Evolutionary conservation across 2,329 filamentous ascomycete species (phyloP), one percentile per base, ranked within the genome.

Genomic region (Paecilomyces sp.): DNA sequence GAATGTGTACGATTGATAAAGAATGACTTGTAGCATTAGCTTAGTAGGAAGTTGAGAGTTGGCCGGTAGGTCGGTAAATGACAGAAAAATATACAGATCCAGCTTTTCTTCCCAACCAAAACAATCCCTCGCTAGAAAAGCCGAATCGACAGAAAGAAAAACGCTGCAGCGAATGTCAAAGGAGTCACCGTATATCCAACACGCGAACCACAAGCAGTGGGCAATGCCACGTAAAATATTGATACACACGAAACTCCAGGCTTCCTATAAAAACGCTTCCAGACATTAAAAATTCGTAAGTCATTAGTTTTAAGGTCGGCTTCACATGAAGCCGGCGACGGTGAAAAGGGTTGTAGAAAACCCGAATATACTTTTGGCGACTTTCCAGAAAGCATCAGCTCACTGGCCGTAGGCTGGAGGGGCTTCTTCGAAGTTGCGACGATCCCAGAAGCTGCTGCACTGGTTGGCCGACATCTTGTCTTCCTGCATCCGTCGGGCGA

Each of bases 401-500:
- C 65, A 79, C 59, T 76, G 74, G 33, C 76, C 76, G 65, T 80
- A 80, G 30, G 77, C 77, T 15, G 77, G 77, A 57, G 77, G 77
- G 28, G 67, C 64, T 57, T 73, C 70, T 55, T 78, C 75, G 52
- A 71, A 71, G 36, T 68, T 67, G 47, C 70, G 65, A 22, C 69
- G 72, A 33, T 71, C 69, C 73, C 74, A 77, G 57, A 73, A 75
- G 25, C 67, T 68, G 50, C 68, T 69, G 71, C 70, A 68, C 67
- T 67, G 62, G 33, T 67, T 70, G 55, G 66, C 60, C 56, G 74
- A 68, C 54, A 73, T 71, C 76, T 96, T 94, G 76, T 96, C 90
- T 66, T 96, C 90, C 65, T 93, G 90, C 64, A 96, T 91, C 59
- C 91, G 88, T 62, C 74, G 74, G 36, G 92, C 91, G 67, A 97